Base-by-base conservation (phyloP, 1,139 yeast species). In the Candida smagusa region DNA sequence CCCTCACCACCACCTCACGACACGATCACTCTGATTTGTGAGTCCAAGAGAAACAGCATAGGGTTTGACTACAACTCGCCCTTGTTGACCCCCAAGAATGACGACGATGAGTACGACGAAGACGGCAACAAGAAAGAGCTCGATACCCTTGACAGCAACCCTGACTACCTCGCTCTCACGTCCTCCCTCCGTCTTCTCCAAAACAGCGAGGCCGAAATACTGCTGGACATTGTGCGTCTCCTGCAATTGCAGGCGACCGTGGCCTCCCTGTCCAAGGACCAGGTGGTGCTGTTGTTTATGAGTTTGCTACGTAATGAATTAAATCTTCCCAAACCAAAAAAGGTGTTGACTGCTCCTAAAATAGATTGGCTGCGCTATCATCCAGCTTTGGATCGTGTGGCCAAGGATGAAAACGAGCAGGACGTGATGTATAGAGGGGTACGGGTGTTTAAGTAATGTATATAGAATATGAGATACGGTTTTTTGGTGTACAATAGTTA, bases 71-170 rank as follows among this genome's bases (percentile, higher is more conserved):
- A 59, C 43, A 52, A 50, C 41, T 58, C 68, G 37, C 72, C 73
- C 6, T 56, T 69, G 29, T 56, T 69, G 40, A 69, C 75, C 1
- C 75, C 75, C 9, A 68, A 67, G 43, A 72, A 69, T 23, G 74
- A 68, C 31, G 71, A 66, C 37, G 67, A 65, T 38, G 66, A 61
- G 33, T 21, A 29, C 38, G 3, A 28, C 33, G 30, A 28, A 19
- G 24, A 11, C 7, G 9, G 9, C 11, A 28, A 12, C 3, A 11
- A 12, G 16, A 27, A n/a, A n/a, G 26, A 23, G 11, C 26, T 23
- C 11, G 33, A 27, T 12, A 39, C 47, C 36, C 55, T 68, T 30
- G 50, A 55, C 34, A 44, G 53, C 11, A 69, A 71, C 45, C 52
- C 68, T 9, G 76, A 70, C 52, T 70, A 67, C 46, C 53, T 67